A percentile compares a stretch with the other conserved stretches of the same genome.
Conservation (phyloP, 495 filamentous ascomycete species). For the Annulohypoxylon maeteangense region DNA sequence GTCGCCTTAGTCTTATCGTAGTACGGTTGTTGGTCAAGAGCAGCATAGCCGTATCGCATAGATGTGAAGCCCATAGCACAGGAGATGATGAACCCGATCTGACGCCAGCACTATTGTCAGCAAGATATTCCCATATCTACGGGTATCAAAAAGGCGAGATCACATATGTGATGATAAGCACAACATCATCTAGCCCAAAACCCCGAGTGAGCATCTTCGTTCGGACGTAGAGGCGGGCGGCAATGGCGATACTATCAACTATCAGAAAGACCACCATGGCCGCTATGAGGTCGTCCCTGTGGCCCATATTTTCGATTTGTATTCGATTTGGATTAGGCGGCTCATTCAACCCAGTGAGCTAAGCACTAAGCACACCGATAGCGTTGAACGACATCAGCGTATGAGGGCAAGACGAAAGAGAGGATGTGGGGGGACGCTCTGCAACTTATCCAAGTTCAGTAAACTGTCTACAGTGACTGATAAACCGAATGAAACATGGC, state of each 20-base stretch:
- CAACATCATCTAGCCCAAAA: conserved; percentile 46
- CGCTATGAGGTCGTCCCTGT: conserved; percentile 38
- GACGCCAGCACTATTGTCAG: conserved; percentile 9
- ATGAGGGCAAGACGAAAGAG: conserved; percentile 1
- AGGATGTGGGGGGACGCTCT: neutral
- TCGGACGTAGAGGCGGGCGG: conserved; percentile 44
- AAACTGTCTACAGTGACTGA: neutral
- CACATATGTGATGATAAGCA: conserved; percentile 44
- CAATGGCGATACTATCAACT: conserved; percentile 33
- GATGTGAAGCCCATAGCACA: conserved; percentile 44
- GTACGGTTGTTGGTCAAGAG: conserved; percentile 37
- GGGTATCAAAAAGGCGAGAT: neutral
- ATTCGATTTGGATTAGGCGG: conserved; percentile 3
- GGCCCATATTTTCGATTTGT: conserved; percentile 32
- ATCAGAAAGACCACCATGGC: conserved; percentile 42
- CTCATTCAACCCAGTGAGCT: conserved; percentile 8
- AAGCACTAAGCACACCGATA: conserved; percentile 14
- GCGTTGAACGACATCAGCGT: neutral
- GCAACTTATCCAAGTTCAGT: conserved; percentile 15
- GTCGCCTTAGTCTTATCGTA: conserved; percentile 34
- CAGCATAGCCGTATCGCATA: conserved; percentile 46
- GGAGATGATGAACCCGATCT: conserved; percentile 45
- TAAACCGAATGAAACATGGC: neutral
- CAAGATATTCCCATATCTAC: neutral
- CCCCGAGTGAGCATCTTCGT: conserved; percentile 34